Conservation (phyloP, 2,329 filamentous ascomycete genomes). For the Zalaria sp. region DNA sequence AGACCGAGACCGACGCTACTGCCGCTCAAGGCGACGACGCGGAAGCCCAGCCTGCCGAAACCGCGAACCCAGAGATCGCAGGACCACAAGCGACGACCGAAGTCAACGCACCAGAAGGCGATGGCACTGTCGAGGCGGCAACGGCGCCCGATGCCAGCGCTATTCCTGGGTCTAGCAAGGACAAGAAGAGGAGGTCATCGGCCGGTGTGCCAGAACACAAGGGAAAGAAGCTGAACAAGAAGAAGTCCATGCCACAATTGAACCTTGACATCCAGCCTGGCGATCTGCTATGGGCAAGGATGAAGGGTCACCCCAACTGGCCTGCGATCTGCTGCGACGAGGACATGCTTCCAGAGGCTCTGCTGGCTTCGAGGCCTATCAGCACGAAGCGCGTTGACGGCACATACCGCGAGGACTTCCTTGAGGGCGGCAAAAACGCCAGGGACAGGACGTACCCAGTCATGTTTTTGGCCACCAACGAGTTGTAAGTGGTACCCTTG, state of each 20-base stretch:
- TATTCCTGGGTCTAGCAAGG: constrained; percentile 14
- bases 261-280: constrained; percentile 71
- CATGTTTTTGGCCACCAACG: constrained; percentile 90
- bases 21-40: neutral
- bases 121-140: constrained; percentile 6
- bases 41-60: constrained; percentile 1
- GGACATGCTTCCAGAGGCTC: constrained; percentile 70
- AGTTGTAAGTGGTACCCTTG: constrained; percentile 63
- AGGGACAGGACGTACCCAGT: constrained; percentile 80
- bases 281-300: constrained; percentile 80
- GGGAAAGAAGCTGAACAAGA: constrained; percentile 71
- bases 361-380: constrained; percentile 68
- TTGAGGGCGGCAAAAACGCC: constrained; percentile 73
- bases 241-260: constrained; percentile 58
- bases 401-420: constrained; percentile 73
- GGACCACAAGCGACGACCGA: constrained; percentile 8
- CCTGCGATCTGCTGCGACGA: constrained; percentile 90
- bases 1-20: neutral
- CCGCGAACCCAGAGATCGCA: constrained; percentile 2
- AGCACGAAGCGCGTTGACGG: constrained; percentile 72
- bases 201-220: constrained; percentile 51
- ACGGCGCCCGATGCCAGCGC: constrained; percentile 3
- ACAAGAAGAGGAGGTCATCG: constrained; percentile 43
- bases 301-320: constrained; percentile 93
- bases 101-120: constrained; percentile 7